Percentiles rank a stretch among this genome's conserved stretches.
These are phyloP conservation scores for Ganoderma lucidum DNA, from an alignment of 1,284 basidiomycete species.

Conservation along the genomic window DNA sequence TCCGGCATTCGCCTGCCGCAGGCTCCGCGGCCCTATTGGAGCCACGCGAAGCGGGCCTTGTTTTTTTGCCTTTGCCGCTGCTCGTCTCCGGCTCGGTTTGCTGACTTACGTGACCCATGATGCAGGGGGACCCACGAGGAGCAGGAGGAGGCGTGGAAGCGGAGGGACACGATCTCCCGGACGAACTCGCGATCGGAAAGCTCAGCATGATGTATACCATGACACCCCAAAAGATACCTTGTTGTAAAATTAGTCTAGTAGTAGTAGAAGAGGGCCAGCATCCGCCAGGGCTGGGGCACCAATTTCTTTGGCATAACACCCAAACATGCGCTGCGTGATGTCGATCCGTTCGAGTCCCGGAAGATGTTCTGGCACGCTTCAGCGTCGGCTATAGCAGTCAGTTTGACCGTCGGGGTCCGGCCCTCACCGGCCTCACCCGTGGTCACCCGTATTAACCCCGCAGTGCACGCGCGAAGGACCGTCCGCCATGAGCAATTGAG, in stretches of 20 bases:
- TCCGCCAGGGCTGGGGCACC: not conserved
- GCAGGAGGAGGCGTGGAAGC: constrained; percentile 61
- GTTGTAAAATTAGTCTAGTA: constrained; percentile 23
- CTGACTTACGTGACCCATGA: not conserved
- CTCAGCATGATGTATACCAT: constrained; percentile 19
- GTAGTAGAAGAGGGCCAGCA: constrained; percentile 15
- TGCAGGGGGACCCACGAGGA: constrained; percentile 67
- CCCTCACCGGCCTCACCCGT: not conserved
- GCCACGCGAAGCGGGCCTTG: not conserved
- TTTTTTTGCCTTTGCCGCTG: constrained; percentile 23
- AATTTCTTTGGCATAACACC: not conserved
- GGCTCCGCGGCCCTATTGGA: constrained; percentile 1
- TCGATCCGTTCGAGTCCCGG: not conserved
- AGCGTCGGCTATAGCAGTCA: not conserved
- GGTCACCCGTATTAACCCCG: not conserved
- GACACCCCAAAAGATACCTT: constrained; percentile 5
- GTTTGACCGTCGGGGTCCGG: not conserved
- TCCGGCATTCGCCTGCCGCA: constrained; percentile 3
- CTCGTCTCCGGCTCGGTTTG: constrained; percentile 7
- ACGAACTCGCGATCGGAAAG: constrained; percentile 25
- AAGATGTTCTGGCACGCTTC: not conserved
- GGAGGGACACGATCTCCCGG: constrained; percentile 36
- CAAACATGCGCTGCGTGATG: not conserved
- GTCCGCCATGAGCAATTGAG: constrained; percentile 5
- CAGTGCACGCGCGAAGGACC: not conserved